Conservation (phyloP, 1,284 basidiomycete genomes). For the Porogramme epimiltina region DNA sequence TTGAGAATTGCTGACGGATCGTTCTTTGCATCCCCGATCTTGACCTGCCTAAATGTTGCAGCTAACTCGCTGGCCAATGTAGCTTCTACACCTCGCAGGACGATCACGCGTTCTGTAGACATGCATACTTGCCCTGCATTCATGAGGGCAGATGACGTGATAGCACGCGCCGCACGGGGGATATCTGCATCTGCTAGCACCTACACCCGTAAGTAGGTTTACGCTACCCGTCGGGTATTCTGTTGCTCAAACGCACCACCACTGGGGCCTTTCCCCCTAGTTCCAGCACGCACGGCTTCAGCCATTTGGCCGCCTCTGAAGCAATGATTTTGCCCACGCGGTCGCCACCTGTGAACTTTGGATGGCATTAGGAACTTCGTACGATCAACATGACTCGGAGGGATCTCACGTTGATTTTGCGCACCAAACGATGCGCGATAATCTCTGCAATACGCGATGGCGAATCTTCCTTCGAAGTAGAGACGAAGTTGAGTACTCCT, state of each 20-base stretch:
- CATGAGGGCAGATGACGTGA: conserved; percentile 58
- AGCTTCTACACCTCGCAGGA: conserved; percentile 41
- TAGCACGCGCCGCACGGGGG: conserved; percentile 53
- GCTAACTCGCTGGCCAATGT: conserved; percentile 27
- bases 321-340: conserved; percentile 22
- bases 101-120: conserved; percentile 69
- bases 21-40: conserved; percentile 36
- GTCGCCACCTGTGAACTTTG: conserved; percentile 23
- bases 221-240: not conserved
- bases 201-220: conserved; percentile 27
- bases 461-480: conserved; percentile 24
- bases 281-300: conserved; percentile 25
- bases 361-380: not conserved
- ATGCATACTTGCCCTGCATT: conserved; percentile 74
- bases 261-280: conserved; percentile 60
- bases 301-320: conserved; percentile 21
- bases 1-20: conserved; percentile 31
- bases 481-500: conserved; percentile 29
- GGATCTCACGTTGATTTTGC: conserved; percentile 27
- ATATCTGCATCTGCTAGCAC: conserved; percentile 67
- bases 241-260: conserved; percentile 42
- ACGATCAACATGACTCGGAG: not conserved
- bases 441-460: conserved; percentile 23
- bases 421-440: conserved; percentile 28
- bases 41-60: conserved; percentile 38